These are phyloP conservation scores for Ganoderma meredithae DNA, from an alignment of 1,284 basidiomycete genomes.

Conservation along the genomic window DNA sequence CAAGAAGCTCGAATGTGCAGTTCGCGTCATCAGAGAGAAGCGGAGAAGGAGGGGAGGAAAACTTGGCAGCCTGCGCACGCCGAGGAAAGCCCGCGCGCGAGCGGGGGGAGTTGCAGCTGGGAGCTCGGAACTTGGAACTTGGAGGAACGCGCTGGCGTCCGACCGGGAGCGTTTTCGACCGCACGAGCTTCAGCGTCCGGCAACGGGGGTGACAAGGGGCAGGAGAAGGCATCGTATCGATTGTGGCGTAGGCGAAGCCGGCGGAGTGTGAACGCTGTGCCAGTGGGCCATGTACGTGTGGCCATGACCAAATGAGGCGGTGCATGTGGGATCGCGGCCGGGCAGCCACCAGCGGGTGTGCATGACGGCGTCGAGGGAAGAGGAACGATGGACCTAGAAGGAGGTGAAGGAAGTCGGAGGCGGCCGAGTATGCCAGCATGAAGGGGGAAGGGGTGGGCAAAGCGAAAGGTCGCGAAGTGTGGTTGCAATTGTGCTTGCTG, in stretches of 20 bases:
- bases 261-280: slow-evolving; percentile 11
- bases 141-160: not conserved
- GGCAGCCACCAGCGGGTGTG: no score
- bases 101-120: not conserved
- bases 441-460: not conserved
- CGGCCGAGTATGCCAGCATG: not conserved
- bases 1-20: not conserved
- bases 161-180: not conserved
- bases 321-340: slow-evolving; percentile 2
- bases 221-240: not conserved
- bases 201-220: not conserved
- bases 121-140: not conserved
- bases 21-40: not conserved
- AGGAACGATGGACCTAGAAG: not conserved
- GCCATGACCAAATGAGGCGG: not conserved
- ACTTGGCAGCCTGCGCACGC: not conserved
- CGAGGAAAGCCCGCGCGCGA: not conserved
- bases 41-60: not conserved
- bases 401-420: not conserved
- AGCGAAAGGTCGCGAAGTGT: not conserved
- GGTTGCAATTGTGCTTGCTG: not conserved
- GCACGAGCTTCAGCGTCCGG: not conserved
- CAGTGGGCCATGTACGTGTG: slow-evolving; percentile 5
- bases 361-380: not conserved
- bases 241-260: slow-evolving; percentile 8